These are phyloP conservation scores for Mycogone perniciosa DNA, from an alignment of 2,329 filamentous ascomycete species.

Conservation along the genomic window DNA sequence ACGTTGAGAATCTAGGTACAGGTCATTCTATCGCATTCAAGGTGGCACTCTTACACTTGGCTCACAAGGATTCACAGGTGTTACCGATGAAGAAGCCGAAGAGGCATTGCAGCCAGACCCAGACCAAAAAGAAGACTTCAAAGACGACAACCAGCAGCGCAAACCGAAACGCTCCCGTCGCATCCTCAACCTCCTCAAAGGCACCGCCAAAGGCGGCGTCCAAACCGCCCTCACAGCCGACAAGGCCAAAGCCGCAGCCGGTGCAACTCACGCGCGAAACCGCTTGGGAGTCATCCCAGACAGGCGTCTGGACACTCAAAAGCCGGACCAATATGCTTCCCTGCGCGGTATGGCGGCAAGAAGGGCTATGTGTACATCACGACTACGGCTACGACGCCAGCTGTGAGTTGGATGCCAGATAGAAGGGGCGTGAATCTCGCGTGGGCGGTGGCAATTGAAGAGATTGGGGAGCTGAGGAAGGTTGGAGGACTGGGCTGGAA, in stretches of 20 bases:
- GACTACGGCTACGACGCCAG: slow-evolving; percentile 59
- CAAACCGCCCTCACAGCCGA: slow-evolving; percentile 66
- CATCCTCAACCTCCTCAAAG: slow-evolving; percentile 60
- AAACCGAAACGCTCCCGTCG: slow-evolving; percentile 37
- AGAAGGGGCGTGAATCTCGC: slow-evolving; percentile 49
- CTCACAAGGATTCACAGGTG: slow-evolving; percentile 26
- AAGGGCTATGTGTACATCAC: slow-evolving; percentile 68
- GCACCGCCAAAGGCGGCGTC: slow-evolving; percentile 64
- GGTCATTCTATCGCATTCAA: neutral
- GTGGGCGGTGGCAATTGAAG: slow-evolving; percentile 64
- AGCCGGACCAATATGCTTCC: slow-evolving; percentile 70
- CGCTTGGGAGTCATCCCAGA: slow-evolving; percentile 60
- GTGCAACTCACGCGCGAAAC: slow-evolving; percentile 56
- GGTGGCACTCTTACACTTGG: neutral
- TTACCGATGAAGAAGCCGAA: slow-evolving; percentile 59
- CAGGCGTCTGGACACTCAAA: slow-evolving; percentile 34
- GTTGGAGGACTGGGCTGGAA: slow-evolving; percentile 81
- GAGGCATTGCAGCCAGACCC: slow-evolving; percentile 47
- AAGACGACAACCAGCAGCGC: slow-evolving; percentile 31
- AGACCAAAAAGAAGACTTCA: slow-evolving; percentile 30
- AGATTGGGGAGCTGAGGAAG: slow-evolving; percentile 70
- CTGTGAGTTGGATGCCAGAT: slow-evolving; percentile 58
- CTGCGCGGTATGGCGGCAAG: slow-evolving; percentile 61
- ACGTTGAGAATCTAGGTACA: slow-evolving; percentile 30
- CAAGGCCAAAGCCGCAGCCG: slow-evolving; percentile 58